Percentiles rank a stretch among this genome's conserved stretches.
Conservation (phyloP, 139 green algal species). For the Coelastrella sp. region DNA sequence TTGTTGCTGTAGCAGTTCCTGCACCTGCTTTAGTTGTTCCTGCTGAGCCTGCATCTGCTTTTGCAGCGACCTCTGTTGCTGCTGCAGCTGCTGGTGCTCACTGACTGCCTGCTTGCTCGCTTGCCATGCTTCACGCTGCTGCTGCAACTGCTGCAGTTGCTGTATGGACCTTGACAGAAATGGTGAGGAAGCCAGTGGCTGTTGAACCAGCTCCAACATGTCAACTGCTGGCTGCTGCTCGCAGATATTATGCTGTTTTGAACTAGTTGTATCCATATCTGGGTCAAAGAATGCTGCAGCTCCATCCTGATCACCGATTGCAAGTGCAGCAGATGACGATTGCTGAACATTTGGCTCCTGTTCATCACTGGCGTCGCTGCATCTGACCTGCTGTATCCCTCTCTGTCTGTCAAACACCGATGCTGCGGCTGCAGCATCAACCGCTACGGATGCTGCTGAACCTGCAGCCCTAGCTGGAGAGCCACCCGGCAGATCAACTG, state of each 20-base stretch:
- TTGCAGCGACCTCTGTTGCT: not conserved
- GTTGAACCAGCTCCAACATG: not conserved
- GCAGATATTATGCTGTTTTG: too few species aligned
- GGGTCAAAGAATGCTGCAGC: too few species aligned
- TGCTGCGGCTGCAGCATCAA: not conserved
- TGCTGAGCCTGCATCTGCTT: slow-evolving; percentile 17
- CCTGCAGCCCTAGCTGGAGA: too few species aligned
- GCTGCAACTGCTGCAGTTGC: slow-evolving; percentile 34
- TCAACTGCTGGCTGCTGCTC: not conserved
- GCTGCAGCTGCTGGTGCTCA: slow-evolving; percentile 6
- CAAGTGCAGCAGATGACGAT: too few species aligned
- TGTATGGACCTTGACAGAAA: not conserved
- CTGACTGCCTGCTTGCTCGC: not conserved
- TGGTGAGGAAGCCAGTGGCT: not conserved
- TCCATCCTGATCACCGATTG: too few species aligned
- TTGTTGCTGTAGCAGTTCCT: not conserved
- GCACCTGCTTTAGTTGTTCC: not conserved
- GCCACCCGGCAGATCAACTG: too few species aligned
- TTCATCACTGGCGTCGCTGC: too few species aligned
- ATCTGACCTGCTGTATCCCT: not conserved
- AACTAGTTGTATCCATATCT: too few species aligned
- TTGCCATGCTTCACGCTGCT: not conserved
- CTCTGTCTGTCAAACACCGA: not conserved
- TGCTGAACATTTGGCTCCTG: too few species aligned
- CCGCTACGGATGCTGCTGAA: not conserved